phyloP scores from a whole-genome alignment of 768 basidiomycete species.

The Boletus subparvulus region DNA sequence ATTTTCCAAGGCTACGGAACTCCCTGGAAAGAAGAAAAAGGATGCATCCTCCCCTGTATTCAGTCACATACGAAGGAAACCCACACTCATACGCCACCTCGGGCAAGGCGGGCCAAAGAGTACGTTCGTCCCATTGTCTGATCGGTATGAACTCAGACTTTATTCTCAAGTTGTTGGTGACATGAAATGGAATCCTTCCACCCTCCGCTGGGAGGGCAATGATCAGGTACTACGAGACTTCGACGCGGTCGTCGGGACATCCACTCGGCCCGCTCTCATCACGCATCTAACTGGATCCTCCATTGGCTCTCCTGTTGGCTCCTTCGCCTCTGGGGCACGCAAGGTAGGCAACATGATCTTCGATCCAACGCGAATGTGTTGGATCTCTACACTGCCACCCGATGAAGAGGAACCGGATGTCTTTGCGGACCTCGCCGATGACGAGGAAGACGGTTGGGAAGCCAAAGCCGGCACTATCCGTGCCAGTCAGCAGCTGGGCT shows the following conservation, averaged over 20 bases:
- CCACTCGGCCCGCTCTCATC: conserved; percentile 92
- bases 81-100: conserved; percentile 84
- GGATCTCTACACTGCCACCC: conserved; percentile 81
- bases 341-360: conserved; percentile 99
- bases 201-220: conserved; percentile 96
- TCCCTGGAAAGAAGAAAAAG: conserved; percentile 56
- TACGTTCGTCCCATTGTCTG: conserved; percentile 34
- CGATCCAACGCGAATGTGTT: conserved; percentile 92
- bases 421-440: conserved; percentile 91
- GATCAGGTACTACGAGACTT: conserved; percentile 90
- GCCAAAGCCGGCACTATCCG: conserved; percentile 79
- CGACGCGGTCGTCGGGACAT: conserved; percentile 74
- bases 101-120: conserved; percentile 71
- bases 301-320: conserved; percentile 72
- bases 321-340: conserved; percentile 74
- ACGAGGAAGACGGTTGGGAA: conserved; percentile 78
- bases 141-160: conserved; percentile 13
- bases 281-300: conserved; percentile 91
- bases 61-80: conserved; percentile 62
- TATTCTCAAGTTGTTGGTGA: conserved; percentile 77
- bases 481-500: conserved; percentile 48
- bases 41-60: conserved; percentile 44
- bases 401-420: conserved; percentile 95
- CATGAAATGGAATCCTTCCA: conserved; percentile 95
- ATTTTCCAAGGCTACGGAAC: conserved; percentile 42